A percentile compares a stretch with the other conserved stretches of the same genome.
phyloP scores from a whole-genome alignment of 176 grass and related monocot species.

The Puccinellia tenuiflora region DNA sequence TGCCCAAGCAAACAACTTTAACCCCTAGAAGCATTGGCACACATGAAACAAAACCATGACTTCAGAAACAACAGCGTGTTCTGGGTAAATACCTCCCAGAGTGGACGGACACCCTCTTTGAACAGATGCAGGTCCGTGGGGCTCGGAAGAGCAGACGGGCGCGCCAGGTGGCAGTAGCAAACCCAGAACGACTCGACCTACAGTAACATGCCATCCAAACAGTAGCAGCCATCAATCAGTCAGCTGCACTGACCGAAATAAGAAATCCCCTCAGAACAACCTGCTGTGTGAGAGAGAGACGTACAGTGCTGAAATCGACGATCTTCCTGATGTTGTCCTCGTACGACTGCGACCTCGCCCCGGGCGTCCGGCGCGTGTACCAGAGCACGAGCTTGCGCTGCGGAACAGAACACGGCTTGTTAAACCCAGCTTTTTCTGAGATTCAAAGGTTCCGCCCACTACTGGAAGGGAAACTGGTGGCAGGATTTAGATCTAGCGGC shows the following conservation, averaged over 20 bases:
- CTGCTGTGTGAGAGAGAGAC: not conserved
- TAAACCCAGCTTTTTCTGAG: not conserved
- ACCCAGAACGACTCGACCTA: conserved; percentile 98
- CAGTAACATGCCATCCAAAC: conserved; percentile 16
- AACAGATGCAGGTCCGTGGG: conserved; percentile 96
- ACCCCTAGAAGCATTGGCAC: not conserved
- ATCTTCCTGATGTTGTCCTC: conserved; percentile 98
- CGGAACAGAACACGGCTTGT: not conserved
- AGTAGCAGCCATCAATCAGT: conserved; percentile 14
- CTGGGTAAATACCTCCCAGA: conserved; percentile 77
- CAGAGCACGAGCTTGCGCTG: conserved; percentile 91
- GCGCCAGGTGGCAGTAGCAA: conserved; percentile 89
- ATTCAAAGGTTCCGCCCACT: not conserved
- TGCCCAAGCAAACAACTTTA: conserved; percentile 39
- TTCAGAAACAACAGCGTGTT: not conserved
- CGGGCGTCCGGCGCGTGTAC: conserved; percentile 82
- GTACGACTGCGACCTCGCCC: conserved; percentile 73
- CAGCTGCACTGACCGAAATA: not conserved
- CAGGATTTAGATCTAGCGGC: conserved; percentile 24
- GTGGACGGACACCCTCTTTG: conserved; percentile 89
- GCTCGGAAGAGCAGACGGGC: conserved; percentile 57
- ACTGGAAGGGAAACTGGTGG: not conserved
- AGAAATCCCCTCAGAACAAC: not conserved
- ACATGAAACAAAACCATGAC: not conserved
- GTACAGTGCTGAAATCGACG: conserved; percentile 84